Evolutionary conservation across 345 rosid genomes (phyloP).

Genomic region (Physaria fendleri): DNA sequence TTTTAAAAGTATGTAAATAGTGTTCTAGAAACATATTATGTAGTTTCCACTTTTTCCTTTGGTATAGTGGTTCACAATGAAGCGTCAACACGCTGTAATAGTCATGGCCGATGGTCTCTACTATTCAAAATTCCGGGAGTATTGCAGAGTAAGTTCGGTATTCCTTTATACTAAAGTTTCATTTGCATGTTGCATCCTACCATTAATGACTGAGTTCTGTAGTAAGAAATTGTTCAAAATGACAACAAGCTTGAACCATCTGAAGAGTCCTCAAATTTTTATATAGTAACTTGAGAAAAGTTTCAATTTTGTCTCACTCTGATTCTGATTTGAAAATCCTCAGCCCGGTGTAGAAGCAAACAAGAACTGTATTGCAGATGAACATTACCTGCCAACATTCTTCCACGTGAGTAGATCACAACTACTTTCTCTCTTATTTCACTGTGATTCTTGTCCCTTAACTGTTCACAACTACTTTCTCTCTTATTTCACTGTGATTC

Average conservation of each 20-base stretch:
- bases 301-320: slow-evolving; percentile 2
- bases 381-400: slow-evolving; percentile 93
- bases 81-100: slow-evolving; percentile 93
- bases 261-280: background rate
- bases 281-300: too few species aligned
- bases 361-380: slow-evolving; percentile 95
- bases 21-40: background rate
- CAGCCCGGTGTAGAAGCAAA: slow-evolving; percentile 95
- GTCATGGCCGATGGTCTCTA: slow-evolving; percentile 86
- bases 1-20: background rate
- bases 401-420: slow-evolving; percentile 54
- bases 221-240: background rate
- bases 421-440: background rate
- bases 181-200: slow-evolving; percentile 1
- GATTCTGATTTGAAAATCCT: slow-evolving; percentile 6
- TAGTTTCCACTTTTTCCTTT: background rate
- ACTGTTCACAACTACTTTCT: too few species aligned
- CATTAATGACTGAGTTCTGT: background rate
- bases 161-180: background rate
- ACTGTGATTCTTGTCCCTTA: too few species aligned
- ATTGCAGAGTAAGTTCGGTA: slow-evolving; percentile 61
- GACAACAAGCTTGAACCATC: background rate
- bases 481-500: background rate
- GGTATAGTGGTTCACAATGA: slow-evolving; percentile 98
- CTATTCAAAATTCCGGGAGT: slow-evolving; percentile 82